Percentiles rank a stretch among this genome's conserved stretches.
Conservation (phyloP, 2,329 filamentous ascomycete genomes). For the Botrytis tulipae region DNA sequence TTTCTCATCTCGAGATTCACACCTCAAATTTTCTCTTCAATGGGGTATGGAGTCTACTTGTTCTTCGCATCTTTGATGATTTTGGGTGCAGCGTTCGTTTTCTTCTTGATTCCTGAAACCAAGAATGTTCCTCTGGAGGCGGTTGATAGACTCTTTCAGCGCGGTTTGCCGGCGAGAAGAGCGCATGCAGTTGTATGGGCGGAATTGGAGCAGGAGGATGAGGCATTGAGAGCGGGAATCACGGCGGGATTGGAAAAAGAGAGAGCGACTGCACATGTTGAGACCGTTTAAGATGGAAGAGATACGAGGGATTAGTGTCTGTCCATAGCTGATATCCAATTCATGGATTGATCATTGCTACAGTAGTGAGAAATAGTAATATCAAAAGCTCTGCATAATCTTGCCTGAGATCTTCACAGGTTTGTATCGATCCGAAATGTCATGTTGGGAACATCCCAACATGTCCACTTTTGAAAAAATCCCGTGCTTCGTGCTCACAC, state of each 20-base stretch:
- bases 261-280: background rate
- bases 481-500: too few relatives aligned
- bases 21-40: constrained; percentile 59
- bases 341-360: background rate
- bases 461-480: too few relatives aligned
- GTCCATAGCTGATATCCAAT: background rate
- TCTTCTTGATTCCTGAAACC: constrained; percentile 63
- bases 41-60: constrained; percentile 64
- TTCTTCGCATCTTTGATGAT: constrained; percentile 67
- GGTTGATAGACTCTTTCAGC: constrained; percentile 61
- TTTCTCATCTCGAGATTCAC: constrained; percentile 68
- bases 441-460: too few relatives aligned
- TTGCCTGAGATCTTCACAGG: too few relatives aligned
- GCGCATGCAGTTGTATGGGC: constrained; percentile 34
- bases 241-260: constrained; percentile 25
- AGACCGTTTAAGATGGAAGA: background rate
- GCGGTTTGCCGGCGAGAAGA: constrained; percentile 25
- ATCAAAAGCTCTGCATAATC: background rate
- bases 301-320: background rate
- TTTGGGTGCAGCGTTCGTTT: constrained; percentile 56
- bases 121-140: constrained; percentile 63
- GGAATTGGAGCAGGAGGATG: constrained; percentile 32
- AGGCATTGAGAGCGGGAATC: constrained; percentile 28
- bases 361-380: background rate
- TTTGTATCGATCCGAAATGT: too few relatives aligned